These are phyloP conservation scores for Penicillium goetzii DNA, from an alignment of 495 filamentous ascomycete species.

Conservation along the genomic window DNA sequence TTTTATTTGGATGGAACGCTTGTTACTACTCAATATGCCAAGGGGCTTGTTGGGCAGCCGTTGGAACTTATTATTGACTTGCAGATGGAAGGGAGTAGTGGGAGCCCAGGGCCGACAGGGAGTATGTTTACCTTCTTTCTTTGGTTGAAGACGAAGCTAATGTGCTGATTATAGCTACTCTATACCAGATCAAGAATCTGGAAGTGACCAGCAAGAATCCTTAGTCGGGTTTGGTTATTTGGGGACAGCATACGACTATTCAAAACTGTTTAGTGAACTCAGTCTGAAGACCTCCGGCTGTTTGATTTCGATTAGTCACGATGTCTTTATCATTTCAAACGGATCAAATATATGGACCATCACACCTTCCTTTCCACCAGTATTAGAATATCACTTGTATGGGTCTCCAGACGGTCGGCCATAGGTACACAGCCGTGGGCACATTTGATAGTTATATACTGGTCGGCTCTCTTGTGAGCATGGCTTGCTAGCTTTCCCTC, in stretches of 20 bases:
- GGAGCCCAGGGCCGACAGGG: constrained; percentile 29
- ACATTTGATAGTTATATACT: no score
- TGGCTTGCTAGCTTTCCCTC: no score
- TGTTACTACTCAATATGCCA: constrained; percentile 56
- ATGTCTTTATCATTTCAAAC: not conserved
- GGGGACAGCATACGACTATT: not conserved
- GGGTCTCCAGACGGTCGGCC: no score
- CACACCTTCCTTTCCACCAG: constrained; percentile 50
- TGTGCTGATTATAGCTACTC: not conserved
- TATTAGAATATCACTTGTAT: no score
- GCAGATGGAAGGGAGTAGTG: constrained; percentile 38
- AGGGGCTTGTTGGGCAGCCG: constrained; percentile 50
- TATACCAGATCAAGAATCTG: not conserved
- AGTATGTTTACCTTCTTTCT: constrained; percentile 22
- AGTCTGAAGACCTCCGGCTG: constrained; percentile 57
- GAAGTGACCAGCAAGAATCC: not conserved
- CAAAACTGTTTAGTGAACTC: not conserved
- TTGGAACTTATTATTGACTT: constrained; percentile 40
- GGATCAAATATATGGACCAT: not conserved
- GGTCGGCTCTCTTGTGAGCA: no score
- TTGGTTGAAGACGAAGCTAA: not conserved
- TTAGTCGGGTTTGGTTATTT: not conserved
- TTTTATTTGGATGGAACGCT: constrained; percentile 58
- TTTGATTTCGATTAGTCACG: not conserved
- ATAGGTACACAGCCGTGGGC: no score